Percentiles rank a stretch among this genome's conserved stretches.
These are phyloP conservation scores for Vitis labrusca DNA, from an alignment of 164 flowering plant genomes.

Conservation along the genomic window DNA sequence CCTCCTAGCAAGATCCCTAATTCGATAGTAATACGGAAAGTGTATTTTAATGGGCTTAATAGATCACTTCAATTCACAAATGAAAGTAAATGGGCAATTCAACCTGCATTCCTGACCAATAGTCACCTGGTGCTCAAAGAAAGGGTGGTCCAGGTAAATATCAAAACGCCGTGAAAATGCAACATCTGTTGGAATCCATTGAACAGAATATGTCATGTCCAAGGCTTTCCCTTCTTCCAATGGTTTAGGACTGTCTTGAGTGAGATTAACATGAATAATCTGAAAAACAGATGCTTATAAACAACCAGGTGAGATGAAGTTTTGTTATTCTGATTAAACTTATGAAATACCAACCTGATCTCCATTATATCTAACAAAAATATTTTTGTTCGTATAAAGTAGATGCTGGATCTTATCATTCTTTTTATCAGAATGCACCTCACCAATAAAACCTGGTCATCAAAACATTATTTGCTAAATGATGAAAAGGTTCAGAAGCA, in stretches of 20 bases:
- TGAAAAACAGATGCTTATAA: slow-evolving; percentile 23
- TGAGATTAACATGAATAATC: slow-evolving; percentile 94
- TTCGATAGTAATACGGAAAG: too few relatives aligned
- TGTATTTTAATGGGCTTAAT: too few relatives aligned
- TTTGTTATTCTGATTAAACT: too few relatives aligned
- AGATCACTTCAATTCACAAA: too few relatives aligned
- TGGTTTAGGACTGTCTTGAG: slow-evolving; percentile 76
- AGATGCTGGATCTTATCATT: slow-evolving; percentile 62
- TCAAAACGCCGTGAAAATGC: slow-evolving; percentile 91
- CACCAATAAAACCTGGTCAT: slow-evolving; percentile 86
- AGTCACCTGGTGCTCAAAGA: slow-evolving; percentile 97
- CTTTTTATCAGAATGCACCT: slow-evolving; percentile 69
- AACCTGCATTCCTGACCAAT: too few relatives aligned
- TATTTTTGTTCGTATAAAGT: slow-evolving; percentile 76
- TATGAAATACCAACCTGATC: slow-evolving; percentile 65
- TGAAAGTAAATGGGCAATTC: too few relatives aligned
- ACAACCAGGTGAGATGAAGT: too few relatives aligned
- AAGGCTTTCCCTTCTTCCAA: slow-evolving; percentile 73
- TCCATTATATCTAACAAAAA: slow-evolving; percentile 66
- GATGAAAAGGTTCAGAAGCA: background rate
- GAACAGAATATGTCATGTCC: slow-evolving; percentile 86
- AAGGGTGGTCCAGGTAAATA: slow-evolving; percentile 95
- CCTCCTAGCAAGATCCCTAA: too few relatives aligned
- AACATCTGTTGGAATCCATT: slow-evolving; percentile 73
- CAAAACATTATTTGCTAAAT: background rate